Evolutionary conservation across 768 basidiomycete species (phyloP).

Genomic region (Lactarius vividus): DNA sequence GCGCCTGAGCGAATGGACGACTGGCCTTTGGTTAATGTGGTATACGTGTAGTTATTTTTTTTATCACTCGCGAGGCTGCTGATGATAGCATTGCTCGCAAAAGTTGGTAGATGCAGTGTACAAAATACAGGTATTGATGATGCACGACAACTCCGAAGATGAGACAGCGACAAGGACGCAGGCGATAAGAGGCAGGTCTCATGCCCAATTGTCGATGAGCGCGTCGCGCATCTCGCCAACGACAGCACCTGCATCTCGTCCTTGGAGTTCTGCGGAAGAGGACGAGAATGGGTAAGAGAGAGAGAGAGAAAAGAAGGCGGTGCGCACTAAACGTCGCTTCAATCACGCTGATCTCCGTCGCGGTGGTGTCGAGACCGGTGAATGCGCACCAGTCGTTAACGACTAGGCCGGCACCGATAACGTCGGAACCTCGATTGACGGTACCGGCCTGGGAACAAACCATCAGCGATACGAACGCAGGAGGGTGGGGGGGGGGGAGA

Average conservation of each 20-base stretch:
- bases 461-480: background rate
- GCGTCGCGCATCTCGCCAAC: slow-evolving; percentile 61
- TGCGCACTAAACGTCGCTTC: slow-evolving; percentile 94
- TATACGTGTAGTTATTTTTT: background rate
- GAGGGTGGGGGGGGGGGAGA: background rate
- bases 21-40: background rate
- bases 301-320: slow-evolving; percentile 6
- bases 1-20: background rate
- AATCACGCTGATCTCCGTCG: slow-evolving; percentile 97
- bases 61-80: background rate
- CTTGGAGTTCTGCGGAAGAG: slow-evolving; percentile 48
- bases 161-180: background rate
- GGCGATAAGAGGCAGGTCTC: slow-evolving; percentile 26
- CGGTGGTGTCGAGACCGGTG: slow-evolving; percentile 99
- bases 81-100: background rate
- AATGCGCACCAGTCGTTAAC: slow-evolving; percentile 99
- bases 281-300: slow-evolving; percentile 2
- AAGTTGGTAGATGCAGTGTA: slow-evolving; percentile 14
- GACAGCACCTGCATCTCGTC: slow-evolving; percentile 51
- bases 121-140: slow-evolving; percentile 22
- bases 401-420: slow-evolving; percentile 94
- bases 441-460: slow-evolving; percentile 74
- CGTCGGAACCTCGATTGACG: slow-evolving; percentile 97
- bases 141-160: slow-evolving; percentile 14
- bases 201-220: slow-evolving; percentile 83